phyloP scores from a whole-genome alignment of 2,329 filamentous ascomycete species.

The Fusarium nelsonii region DNA sequence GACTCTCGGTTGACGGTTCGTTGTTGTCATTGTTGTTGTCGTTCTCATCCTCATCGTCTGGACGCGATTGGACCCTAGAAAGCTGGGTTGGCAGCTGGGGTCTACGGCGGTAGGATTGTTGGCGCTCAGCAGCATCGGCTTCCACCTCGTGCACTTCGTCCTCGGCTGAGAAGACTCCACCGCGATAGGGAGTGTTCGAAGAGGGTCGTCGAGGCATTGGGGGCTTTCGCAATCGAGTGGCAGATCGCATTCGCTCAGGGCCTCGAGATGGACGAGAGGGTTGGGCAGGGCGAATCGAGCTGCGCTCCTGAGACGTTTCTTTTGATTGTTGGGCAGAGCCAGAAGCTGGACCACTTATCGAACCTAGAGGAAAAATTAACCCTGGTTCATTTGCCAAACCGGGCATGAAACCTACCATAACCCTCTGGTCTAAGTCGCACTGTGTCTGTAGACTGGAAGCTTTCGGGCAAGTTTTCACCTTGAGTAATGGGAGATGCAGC shows the following conservation, averaged over 20 bases:
- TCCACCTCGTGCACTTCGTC: conserved; percentile 87
- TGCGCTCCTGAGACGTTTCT: conserved; percentile 57
- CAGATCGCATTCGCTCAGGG: conserved; percentile 62
- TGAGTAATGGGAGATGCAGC: conserved; percentile 51
- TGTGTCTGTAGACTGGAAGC: conserved; percentile 70
- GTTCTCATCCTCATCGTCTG: conserved; percentile 33
- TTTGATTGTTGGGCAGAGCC: conserved; percentile 51
- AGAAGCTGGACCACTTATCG: conserved; percentile 44
- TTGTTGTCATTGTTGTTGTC: conserved; percentile 43
- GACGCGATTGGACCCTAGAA: conserved; percentile 58
- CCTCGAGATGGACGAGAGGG: conserved; percentile 57
- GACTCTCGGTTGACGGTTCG: conserved; percentile 40
- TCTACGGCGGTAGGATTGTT: conserved; percentile 56
- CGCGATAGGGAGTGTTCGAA: conserved; percentile 82
- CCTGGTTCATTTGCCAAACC: conserved; percentile 16
- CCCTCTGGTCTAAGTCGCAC: conserved; percentile 68
- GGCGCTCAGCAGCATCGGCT: conserved; percentile 69
- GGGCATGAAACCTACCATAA: conserved; percentile 63
- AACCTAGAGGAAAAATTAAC: conserved; percentile 43
- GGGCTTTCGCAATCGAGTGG: conserved; percentile 75
- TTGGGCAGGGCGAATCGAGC: conserved; percentile 51
- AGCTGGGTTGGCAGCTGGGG: conserved; percentile 52
- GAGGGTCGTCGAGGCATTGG: conserved; percentile 75
- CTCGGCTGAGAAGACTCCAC: conserved; percentile 90
- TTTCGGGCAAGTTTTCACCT: conserved; percentile 62